Evolutionary conservation across 1,284 basidiomycete species (phyloP), one percentile per base, ranked within the genome.

Genomic region (Naganishia sp.): DNA sequence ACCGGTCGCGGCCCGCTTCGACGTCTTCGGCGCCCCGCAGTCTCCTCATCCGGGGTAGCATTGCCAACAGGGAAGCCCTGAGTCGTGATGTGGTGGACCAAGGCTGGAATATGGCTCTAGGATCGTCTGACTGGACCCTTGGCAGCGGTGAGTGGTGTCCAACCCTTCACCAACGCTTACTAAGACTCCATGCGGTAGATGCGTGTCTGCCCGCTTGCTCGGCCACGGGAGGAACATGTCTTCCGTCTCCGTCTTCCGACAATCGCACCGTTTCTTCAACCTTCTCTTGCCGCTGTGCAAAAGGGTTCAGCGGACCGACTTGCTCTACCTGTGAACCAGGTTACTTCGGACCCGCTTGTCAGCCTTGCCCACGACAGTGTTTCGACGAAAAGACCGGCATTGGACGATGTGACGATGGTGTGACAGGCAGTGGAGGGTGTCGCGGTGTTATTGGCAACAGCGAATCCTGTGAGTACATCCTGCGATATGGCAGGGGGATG

Each of bases 371-470:
- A 36, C 46, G 54, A 43, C 55, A 36, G 45, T 49, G 16, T n/a
- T 54, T 13, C 53, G 36, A 21, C 66, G 54, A 21, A 23, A 72
- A 23, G 81, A 81, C 68, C 67, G 72, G 2, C 31, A 55, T 21
- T 7, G 39, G 36, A 3, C 52, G 69, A 9, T 83, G 81, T 69
- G 76, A 81, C 63, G 80, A 80, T 55, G 81, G 81, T 0, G 44
- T 78, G 0, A 61, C 67, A 0, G 81, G 82, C 0, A 75, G 74
- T 0, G 82, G 82, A 0, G 64, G 70, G 1, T 82, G 81, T 69
- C 65, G 78, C n/a, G 76, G 78, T 5, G 70, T 74, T 0, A 23
- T 65, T 2, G 70, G 70, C 6, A 70, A 53, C 67, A 71, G 60
- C 50, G 52, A 65, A 6, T 64, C 68, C 1, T 42, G 73, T 75